Evolutionary conservation across 768 basidiomycete species (phyloP).

Genomic region (Rhizopogon roseolus): DNA sequence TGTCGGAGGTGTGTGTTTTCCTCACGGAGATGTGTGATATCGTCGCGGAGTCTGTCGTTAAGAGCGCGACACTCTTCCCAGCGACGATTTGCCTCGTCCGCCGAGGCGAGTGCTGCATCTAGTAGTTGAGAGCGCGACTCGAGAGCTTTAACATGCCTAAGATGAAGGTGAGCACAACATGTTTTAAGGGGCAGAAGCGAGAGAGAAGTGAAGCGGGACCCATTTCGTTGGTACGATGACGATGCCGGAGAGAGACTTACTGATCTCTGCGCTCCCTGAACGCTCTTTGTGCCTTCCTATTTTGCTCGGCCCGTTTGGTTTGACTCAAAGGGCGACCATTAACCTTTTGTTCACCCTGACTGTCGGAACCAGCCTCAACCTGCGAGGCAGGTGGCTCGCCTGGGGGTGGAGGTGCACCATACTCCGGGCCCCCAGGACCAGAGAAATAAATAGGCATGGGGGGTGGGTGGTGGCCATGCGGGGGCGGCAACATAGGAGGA

Average conservation of each 20-base stretch:
- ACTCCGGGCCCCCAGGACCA: slow-evolving; percentile 25
- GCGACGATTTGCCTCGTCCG: slow-evolving; percentile 83
- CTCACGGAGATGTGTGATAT: slow-evolving; percentile 74
- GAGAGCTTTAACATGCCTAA: slow-evolving; percentile 81
- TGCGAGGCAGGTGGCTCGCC: slow-evolving; percentile 24
- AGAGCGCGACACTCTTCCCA: slow-evolving; percentile 90
- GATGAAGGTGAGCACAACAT: slow-evolving; percentile 9
- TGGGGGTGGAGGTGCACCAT: slow-evolving; percentile 21
- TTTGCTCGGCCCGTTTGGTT: slow-evolving; percentile 90
- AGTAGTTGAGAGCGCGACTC: slow-evolving; percentile 82
- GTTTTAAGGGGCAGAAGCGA: not conserved
- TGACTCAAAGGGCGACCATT: slow-evolving; percentile 60
- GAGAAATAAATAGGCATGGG: slow-evolving; percentile 22
- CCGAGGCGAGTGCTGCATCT: slow-evolving; percentile 80
- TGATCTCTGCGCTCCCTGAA: slow-evolving; percentile 88
- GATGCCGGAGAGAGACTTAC: slow-evolving; percentile 36
- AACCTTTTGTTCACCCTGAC: slow-evolving; percentile 1
- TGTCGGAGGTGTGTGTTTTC: slow-evolving; percentile 17
- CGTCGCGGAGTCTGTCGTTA: slow-evolving; percentile 82
- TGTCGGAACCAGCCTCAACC: slow-evolving; percentile 13
- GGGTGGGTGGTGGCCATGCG: slow-evolving; percentile 26
- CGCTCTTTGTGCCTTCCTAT: slow-evolving; percentile 89
- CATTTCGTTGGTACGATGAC: not conserved
- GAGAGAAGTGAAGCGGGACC: not conserved
- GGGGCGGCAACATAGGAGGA: slow-evolving; percentile 6